Percentiles rank a stretch among this genome's conserved stretches.
phyloP scores from a whole-genome alignment of 345 rosid species.

The Dipteronia dyeriana region DNA sequence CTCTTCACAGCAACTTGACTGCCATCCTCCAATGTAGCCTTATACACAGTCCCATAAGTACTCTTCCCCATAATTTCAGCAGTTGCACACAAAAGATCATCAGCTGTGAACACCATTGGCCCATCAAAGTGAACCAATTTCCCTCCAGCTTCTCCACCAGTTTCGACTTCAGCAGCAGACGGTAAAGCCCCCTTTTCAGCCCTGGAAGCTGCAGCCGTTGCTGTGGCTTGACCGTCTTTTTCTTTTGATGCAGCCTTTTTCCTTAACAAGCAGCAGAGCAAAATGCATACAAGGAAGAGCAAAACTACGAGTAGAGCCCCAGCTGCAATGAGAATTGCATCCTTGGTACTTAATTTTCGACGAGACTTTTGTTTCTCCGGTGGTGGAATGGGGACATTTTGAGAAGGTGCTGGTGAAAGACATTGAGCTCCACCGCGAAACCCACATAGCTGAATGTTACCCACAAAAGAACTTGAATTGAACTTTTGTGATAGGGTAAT shows the following conservation, averaged over 20 bases:
- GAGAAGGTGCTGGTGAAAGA: conserved; percentile 45
- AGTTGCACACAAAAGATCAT: conserved; percentile 94
- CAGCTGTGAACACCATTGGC: conserved; percentile 84
- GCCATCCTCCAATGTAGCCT: conserved; percentile 94
- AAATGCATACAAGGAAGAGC: conserved; percentile 54
- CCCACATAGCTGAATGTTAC: conserved; percentile 81
- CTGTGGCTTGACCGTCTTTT: conserved; percentile 39
- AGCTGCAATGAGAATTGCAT: conserved; percentile 73
- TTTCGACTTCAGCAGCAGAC: conserved; percentile 50
- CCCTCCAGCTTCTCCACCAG: conserved; percentile 84
- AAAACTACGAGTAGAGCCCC: conserved; percentile 63
- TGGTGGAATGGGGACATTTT: conserved; percentile 43
- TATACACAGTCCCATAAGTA: conserved; percentile 86
- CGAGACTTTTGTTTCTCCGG: conserved; percentile 28
- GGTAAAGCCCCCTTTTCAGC: conserved; percentile 49
- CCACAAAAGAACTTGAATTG: conserved; percentile 71
- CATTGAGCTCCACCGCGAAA: conserved; percentile 58
- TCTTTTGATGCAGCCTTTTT: conserved; percentile 46
- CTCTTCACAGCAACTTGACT: conserved; percentile 92
- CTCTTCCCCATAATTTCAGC: conserved; percentile 99
- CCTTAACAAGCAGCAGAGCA: conserved; percentile 70
- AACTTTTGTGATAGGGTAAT: conserved; percentile 61
- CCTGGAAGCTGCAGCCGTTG: conserved; percentile 30
- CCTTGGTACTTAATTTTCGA: conserved; percentile 60
- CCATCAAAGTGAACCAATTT: conserved; percentile 93